phyloP scores from a whole-genome alignment of 2,329 filamentous ascomycete species.

The Exophiala alcalophila region DNA sequence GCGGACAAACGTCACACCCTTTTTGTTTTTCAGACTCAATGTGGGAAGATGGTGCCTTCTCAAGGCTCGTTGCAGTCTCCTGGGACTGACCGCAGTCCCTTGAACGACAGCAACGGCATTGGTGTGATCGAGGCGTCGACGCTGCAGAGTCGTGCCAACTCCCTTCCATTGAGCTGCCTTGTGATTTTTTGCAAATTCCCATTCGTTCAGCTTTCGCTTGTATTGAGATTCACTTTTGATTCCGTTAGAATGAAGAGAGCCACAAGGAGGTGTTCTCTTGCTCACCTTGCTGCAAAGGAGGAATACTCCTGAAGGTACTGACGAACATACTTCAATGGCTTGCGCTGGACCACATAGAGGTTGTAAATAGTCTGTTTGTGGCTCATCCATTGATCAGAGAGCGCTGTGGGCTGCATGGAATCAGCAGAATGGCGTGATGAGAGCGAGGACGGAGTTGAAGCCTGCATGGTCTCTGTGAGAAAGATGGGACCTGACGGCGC shows the following conservation, averaged over 20 bases:
- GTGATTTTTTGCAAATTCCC: constrained; percentile 11
- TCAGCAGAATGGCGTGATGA: no score
- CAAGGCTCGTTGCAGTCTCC: constrained; percentile 2
- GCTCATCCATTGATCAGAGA: background rate
- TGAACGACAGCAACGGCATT: background rate
- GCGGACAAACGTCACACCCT: no score
- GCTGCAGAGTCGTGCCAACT: background rate
- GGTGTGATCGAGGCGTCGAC: constrained; percentile 1
- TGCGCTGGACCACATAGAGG: constrained; percentile 1
- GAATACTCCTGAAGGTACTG: background rate
- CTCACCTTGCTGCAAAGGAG: constrained; percentile 9
- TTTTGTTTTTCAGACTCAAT: background rate
- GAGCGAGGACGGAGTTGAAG: no score
- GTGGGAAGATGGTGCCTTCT: constrained; percentile 7
- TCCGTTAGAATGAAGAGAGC: background rate
- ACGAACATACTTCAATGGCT: constrained; percentile 1
- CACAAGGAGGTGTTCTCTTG: background rate
- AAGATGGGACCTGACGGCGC: no score
- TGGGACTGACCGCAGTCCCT: background rate
- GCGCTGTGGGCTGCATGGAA: background rate
- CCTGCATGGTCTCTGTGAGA: no score
- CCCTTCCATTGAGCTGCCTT: constrained; percentile 7
- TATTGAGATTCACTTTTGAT: constrained; percentile 6
- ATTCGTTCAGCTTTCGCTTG: constrained; percentile 14
- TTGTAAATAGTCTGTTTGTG: constrained; percentile 1